Base-by-base conservation (phyloP, 2,329 filamentous ascomycete species). In the Cadophora gregata region DNA sequence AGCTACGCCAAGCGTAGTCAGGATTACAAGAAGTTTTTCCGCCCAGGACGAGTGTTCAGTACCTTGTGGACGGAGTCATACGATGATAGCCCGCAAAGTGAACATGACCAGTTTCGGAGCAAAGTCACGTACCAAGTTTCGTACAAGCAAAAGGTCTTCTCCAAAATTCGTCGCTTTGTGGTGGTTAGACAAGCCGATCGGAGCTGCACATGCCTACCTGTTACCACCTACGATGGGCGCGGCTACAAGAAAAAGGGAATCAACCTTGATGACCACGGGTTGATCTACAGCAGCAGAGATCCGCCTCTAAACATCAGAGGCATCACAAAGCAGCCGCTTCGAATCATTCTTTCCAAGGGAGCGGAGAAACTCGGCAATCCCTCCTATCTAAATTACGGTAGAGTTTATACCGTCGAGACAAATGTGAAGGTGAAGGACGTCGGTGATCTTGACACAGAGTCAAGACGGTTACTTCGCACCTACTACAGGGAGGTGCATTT, bases 371-470 rank as follows among this genome's bases (percentile, higher is more conserved):
- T 73, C 3, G 51, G 48, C 19, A 67, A 72, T 8, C 65, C 65
- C 6, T 72, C 69, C 2, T 63, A 70, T 3, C 64, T 74, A 31
- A 72, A 74, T 59, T 74, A 74, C 55, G 68, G 62, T 1, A 63
- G 65, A 51, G 51, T 66, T 0, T 73, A 73, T 45, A 70, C 66
- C 8, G 69, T 73, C 0, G 71, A 74, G 45, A 62, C 65, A 1
- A 70, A 74, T 48, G 69, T 73, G n/a, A 74, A 73, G 45, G 71
- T 74, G 36, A 69, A 63, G 42, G 71, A 75, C 24, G 61, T 74
- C 29, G 74, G 74, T 0, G 42, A 48, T 14, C 62, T 75, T 9
- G 68, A 74, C 55, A 27, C 25, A 5, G 55, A 68, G 4, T 73
- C 72, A 7, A 59, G 53, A 38, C 65, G 42, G 21, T 50, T 62